Evolutionary conservation across 352 stramenopile species (phyloP), one percentile per base, ranked within the genome.

Genomic region (Phytophthora cactorum): DNA sequence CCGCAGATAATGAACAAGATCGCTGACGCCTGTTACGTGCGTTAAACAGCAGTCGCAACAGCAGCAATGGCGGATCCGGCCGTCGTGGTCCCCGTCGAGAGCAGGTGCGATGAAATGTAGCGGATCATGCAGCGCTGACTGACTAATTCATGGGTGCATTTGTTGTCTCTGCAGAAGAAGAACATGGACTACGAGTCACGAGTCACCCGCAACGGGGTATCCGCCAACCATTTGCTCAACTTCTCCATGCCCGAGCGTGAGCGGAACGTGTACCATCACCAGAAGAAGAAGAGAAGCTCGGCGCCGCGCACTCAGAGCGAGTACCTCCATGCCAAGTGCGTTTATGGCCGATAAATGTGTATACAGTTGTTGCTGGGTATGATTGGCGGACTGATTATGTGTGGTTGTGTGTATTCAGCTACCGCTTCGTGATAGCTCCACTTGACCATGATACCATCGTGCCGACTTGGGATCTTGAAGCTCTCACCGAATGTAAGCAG

Each of bases 261-360:
- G 47, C 86, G 76, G 39, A 56, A 66, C 2, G 61, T 70, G 39
- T 53, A 68, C 17, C 56, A 77, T 50, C 61, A 74, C 36, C 70
- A 79, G 45, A 83, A 82, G 60, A 92, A 89, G 70, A 94, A 93
- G 66, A 84, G 88, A 72, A 89, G 82, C 44, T 74, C 39, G 2
- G 70, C 73, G 22, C 70, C 82, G 53, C 84, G 86, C 63, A 95
- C 88, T 45, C 86, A 93, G 51, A 90, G 66, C 68, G 86, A 95
- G 74, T 95, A 91, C 60, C 81, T 95, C 14, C 88, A 95, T 66
- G 88, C 88, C 63, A 95, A 94, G 88, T 95, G 70, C 59, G 77
- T 76, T 50, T 63, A 14, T 10, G 3, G 9, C 9, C 12, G 34
- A 43, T n/a, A 43, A 10, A 43, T 17, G 3, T 43, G 0, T n/a